Evolutionary conservation across 768 basidiomycete genomes (phyloP), one percentile per base, ranked within the genome.

Genomic region (Lentinus tigrinus): DNA sequence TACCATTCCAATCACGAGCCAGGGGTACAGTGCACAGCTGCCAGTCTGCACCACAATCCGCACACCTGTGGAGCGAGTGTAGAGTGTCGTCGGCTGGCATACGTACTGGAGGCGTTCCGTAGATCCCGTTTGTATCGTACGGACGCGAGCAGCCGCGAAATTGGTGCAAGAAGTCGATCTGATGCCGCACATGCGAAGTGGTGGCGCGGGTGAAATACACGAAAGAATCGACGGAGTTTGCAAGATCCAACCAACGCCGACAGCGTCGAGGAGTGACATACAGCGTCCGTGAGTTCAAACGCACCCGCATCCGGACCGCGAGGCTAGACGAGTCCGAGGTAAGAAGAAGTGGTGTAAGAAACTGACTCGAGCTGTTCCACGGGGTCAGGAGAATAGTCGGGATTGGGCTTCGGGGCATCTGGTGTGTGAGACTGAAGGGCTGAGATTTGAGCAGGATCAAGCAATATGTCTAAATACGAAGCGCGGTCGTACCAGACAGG

Each of bases 391-490:
- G 38, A 56, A 49, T 19, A 37, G n/a, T 48, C 47, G 47, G 17
- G 16, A 7, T 26, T 48, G 26, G 46, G 47, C 26, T 28, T 49
- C 56, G 42, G 34, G 27, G 31, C 39, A 34, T 43, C 13, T 27
- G 14, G 40, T 56, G 42, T 43, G 47, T 40, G 55, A 24, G 47
- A 43, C 47, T 56, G 47, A 11, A 49, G 47, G 47, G 28, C 2
- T 21, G n/a, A 31, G 27, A 39, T 21, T 5, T 16, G 44, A 50
- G 47, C 6, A 49, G 16, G 11, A 39, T 47, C 47, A 47, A 46
- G 44, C 23, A 36, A 59, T 59, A 43, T 53, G 58, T 44, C 52
- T 28, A 53, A 38, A 53, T 49, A 23, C 37, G 58, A 47, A 36
- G 47, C 16, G 47, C 17, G 19, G 52, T 31, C 21, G 23, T 17